Evolutionary conservation across 768 basidiomycete species (phyloP).

Genomic region (Panellus pusillus): DNA sequence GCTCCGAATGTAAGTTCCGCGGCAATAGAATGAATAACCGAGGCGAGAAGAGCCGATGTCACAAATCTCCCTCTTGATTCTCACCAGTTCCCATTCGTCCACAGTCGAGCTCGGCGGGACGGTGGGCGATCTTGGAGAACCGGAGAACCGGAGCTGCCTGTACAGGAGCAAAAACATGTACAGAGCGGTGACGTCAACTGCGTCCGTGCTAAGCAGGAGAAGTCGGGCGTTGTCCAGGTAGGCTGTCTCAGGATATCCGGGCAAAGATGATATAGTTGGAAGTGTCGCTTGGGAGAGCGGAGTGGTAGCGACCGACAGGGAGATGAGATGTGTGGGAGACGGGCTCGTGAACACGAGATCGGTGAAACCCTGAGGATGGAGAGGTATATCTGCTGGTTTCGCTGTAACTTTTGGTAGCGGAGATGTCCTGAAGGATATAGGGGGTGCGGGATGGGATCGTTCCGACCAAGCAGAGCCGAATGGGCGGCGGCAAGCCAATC

Average conservation of each 20-base stretch:
- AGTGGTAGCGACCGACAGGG: conserved; percentile 31
- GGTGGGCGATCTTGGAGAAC: conserved; percentile 32
- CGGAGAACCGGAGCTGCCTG: conserved; percentile 67
- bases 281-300: conserved; percentile 30
- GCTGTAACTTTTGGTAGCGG: conserved; percentile 45
- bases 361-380: conserved; percentile 57
- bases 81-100: conserved; percentile 53
- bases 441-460: conserved; percentile 44
- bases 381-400: conserved; percentile 56
- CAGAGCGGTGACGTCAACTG: conserved; percentile 68
- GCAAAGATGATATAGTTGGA: conserved; percentile 32
- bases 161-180: conserved; percentile 83
- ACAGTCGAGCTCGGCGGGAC: conserved; percentile 36
- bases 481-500: conserved; percentile 65
- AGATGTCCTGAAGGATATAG: conserved; percentile 42
- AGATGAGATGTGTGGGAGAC: conserved; percentile 32
- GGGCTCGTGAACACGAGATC: conserved; percentile 67
- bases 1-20: too few species aligned
- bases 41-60: conserved; percentile 65
- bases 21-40: conserved; percentile 54
- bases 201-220: conserved; percentile 64
- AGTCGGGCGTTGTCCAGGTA: conserved; percentile 79
- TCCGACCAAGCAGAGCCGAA: conserved; percentile 40
- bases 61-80: conserved; percentile 74
- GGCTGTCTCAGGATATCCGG: conserved; percentile 71